These are phyloP conservation scores for Euphrasia confusa DNA, from an alignment of 257 asterid genomes.

Conservation along the genomic window DNA sequence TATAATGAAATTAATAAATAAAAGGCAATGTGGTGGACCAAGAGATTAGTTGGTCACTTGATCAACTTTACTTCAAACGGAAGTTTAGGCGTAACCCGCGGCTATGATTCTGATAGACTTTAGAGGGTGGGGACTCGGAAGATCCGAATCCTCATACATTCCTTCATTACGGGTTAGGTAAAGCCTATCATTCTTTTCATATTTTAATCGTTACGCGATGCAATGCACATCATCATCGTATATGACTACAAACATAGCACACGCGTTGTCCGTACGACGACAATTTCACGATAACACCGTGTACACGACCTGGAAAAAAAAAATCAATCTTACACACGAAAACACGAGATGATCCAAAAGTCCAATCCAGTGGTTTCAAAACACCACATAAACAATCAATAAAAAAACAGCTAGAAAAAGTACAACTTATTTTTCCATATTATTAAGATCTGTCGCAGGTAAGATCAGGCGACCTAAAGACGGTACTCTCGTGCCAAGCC, in stretches of 20 bases:
- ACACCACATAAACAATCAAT: conserved; percentile 1
- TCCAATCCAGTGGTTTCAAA: neutral
- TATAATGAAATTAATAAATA: neutral
- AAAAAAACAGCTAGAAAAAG: neutral
- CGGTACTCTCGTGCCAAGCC: conserved; percentile 34
- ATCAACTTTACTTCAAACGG: neutral
- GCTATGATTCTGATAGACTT: too few species aligned
- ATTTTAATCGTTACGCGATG: too few species aligned
- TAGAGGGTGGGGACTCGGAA: too few species aligned
- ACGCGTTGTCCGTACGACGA: neutral
- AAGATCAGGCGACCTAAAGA: conserved; percentile 11
- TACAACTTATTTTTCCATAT: conserved; percentile 4
- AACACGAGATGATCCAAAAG: neutral
- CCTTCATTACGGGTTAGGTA: too few species aligned
- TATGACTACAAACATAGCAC: too few species aligned
- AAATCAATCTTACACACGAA: neutral
- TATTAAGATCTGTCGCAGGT: conserved; percentile 1
- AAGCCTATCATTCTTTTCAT: too few species aligned
- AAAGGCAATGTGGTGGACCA: neutral
- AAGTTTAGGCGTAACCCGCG: neutral
- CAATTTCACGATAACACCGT: neutral
- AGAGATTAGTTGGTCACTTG: neutral
- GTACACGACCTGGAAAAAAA: neutral
- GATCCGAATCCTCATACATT: too few species aligned
- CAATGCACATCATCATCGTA: too few species aligned